Evolutionary conservation across 805 yeast genomes (phyloP), one percentile per base, ranked within the genome.

Genomic region (Monosporozyma yasuniensis): DNA sequence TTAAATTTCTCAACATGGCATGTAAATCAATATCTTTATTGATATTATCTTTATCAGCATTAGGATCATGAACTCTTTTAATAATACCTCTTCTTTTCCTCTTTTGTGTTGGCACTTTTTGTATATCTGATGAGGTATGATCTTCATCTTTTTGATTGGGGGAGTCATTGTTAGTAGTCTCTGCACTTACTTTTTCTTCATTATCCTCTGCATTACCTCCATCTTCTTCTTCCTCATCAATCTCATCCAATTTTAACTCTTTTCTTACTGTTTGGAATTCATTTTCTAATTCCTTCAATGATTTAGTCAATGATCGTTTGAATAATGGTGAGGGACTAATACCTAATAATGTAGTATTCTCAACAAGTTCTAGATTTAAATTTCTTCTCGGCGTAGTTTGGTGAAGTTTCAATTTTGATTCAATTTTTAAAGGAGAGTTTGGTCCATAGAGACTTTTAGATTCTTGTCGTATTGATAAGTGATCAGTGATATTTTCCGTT

Each of bases 261-360:
- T 30, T 47, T 11, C 49, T 39, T 9, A 38, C 30, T 28, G 58
- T 61, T 45, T 61, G 61, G 57, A 61, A 64, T 49, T 61, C 68
- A 52, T 65, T 63, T 7, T 66, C 66, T 16, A 60, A 45, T 39
- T 65, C 68, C 12, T 49, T 51, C 21, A 61, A 34, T 14, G 62
- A 44, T 49, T 60, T 59, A 47, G 63, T 39, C 8, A 55, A 27
- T 3, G 63, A 61, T 44, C 62, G 52, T 51, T 58, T 60, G 27
- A 65, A 61, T 27, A 67, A 38, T 4, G 67, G 67, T 4, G 67
- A 61, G 11, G 69, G 64, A 47, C 45, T 41, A 21, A 47, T 30
- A 22, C 16, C 41, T 44, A 49, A 54, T 42, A 10, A 56, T 59
- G 48, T 30, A 35, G 41, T 23, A 63, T 25, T 61, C 53, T 48